These are phyloP conservation scores for Endothia cerciana DNA, from an alignment of 2,329 filamentous ascomycete species.

Conservation along the genomic window DNA sequence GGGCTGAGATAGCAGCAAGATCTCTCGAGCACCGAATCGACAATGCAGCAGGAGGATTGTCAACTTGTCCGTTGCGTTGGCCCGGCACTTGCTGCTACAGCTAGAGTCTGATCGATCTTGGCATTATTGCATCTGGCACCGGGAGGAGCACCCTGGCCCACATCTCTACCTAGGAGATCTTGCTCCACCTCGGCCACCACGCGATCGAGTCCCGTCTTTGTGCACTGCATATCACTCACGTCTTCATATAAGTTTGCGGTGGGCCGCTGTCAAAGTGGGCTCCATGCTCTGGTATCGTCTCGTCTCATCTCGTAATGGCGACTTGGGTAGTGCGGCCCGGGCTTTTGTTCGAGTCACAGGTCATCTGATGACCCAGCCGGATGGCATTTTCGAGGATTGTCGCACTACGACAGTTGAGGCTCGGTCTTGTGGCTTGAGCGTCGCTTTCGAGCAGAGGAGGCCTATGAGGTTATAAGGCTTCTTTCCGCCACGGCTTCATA, in stretches of 20 bases:
- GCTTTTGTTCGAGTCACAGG: not conserved
- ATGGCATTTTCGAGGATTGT: not conserved
- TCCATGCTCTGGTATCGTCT: not conserved
- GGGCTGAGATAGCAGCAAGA: not conserved
- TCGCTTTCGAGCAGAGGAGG: not conserved
- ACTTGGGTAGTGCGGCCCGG: not conserved
- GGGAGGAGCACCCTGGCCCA: constrained; percentile 4
- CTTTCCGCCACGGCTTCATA: not conserved
- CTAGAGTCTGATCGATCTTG: not conserved
- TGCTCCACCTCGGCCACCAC: not conserved
- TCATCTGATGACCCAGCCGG: not conserved
- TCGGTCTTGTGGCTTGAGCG: not conserved
- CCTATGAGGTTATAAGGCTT: not conserved
- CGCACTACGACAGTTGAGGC: not conserved
- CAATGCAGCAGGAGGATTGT: not conserved
- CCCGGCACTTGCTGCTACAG: not conserved
- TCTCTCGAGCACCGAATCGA: not conserved
- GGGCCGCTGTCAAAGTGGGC: not conserved
- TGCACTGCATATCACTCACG: not conserved
- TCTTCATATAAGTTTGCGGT: not conserved
- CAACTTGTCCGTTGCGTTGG: not conserved
- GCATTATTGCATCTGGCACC: not conserved
- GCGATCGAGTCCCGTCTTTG: not conserved
- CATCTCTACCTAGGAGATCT: not conserved
- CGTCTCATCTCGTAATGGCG: constrained; percentile 4